These are phyloP conservation scores for Melanogaster broomeanus DNA, from an alignment of 768 basidiomycete genomes.

Conservation along the genomic window DNA sequence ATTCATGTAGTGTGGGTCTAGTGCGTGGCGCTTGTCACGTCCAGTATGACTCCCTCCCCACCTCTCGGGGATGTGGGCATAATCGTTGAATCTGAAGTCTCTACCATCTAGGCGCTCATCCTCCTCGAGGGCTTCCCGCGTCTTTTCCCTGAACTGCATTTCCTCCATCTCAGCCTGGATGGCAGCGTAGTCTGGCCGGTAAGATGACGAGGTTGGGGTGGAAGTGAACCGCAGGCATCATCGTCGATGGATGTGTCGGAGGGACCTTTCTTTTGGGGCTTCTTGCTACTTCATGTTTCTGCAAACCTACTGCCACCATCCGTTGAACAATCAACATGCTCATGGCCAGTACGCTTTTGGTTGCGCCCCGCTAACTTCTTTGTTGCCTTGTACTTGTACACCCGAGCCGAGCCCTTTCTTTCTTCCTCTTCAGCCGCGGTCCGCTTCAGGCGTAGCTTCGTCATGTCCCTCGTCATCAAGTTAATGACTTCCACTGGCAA, in stretches of 20 bases:
- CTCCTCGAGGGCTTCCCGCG: conserved; percentile 71
- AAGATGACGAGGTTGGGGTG: conserved; percentile 22
- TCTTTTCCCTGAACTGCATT: conserved; percentile 65
- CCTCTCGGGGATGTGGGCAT: conserved; percentile 70
- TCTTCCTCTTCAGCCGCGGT: conserved; percentile 61
- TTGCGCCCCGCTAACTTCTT: conserved; percentile 45
- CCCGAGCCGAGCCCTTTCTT: conserved; percentile 39
- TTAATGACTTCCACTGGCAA: background rate
- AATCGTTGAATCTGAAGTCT: conserved; percentile 65
- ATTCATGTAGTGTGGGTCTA: conserved; percentile 57
- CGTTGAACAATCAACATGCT: conserved; percentile 19
- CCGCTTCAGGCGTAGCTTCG: conserved; percentile 63
- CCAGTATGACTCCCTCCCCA: conserved; percentile 53
- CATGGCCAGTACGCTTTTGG: conserved; percentile 21
- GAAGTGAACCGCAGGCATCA: conserved; percentile 27
- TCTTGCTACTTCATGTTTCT: conserved; percentile 11
- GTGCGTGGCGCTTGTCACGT: conserved; percentile 41
- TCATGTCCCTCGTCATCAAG: conserved; percentile 19
- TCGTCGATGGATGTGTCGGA: background rate
- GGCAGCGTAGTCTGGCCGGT: conserved; percentile 47
- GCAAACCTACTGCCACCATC: conserved; percentile 18
- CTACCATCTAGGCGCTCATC: conserved; percentile 68
- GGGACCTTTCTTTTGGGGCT: background rate
- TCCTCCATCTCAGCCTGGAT: conserved; percentile 63
- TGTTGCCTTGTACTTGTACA: conserved; percentile 49